Conservation (phyloP, 73 alveolate species). For the Effrenium voratum region DNA sequence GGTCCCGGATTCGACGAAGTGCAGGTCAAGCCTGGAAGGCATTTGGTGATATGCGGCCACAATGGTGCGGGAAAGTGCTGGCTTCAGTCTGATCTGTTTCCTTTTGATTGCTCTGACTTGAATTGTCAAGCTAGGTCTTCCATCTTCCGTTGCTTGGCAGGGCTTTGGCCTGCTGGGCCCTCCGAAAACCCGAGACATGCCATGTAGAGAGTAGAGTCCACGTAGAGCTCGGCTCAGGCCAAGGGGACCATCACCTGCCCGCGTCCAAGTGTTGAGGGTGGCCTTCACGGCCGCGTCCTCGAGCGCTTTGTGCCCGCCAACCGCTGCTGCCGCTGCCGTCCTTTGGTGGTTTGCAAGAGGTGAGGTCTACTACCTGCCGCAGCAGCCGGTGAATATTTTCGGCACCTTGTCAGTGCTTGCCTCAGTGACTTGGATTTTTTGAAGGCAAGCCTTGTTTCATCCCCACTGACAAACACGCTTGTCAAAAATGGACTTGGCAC, state of each 20-base stretch:
- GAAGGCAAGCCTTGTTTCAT: too few species aligned
- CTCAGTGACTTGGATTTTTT: neutral
- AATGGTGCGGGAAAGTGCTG: constrained; percentile 80
- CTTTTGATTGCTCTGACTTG: neutral
- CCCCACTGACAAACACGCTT: too few species aligned
- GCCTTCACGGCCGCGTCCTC: constrained; percentile 35
- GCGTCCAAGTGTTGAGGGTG: neutral
- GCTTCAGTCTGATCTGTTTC: neutral
- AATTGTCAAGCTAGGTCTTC: constrained; percentile 29
- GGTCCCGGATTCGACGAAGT: neutral
- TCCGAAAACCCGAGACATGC: neutral
- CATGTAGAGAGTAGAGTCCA: neutral
- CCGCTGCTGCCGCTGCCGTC: neutral
- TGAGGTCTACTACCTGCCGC: constrained; percentile 94
- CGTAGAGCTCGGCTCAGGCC: neutral
- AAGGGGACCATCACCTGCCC: constrained; percentile 88
- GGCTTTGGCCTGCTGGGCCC: constrained; percentile 63
- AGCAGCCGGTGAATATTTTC: constrained; percentile 90
- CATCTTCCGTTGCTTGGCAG: constrained; percentile 89
- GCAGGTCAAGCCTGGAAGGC: constrained; percentile 83
- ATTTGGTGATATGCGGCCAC: constrained; percentile 90
- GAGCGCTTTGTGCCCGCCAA: too few species aligned
- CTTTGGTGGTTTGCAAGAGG: neutral
- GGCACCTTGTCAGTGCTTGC: constrained; percentile 94
- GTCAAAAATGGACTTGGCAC: too few species aligned